These are phyloP conservation scores for Tulasnella sp. DNA, from an alignment of 768 basidiomycete genomes.

Conservation along the genomic window DNA sequence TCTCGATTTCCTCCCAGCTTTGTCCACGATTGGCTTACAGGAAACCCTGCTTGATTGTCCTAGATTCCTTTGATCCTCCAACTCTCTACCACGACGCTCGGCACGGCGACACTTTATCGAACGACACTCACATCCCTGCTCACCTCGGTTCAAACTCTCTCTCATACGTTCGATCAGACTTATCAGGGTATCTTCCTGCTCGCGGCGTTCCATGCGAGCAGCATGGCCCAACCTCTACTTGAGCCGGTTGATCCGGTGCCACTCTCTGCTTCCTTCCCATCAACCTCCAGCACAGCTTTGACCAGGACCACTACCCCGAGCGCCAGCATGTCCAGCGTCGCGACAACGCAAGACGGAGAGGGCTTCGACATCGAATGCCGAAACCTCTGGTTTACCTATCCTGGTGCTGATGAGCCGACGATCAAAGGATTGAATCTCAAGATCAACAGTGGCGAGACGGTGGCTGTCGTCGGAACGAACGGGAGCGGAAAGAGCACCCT, in stretches of 20 bases:
- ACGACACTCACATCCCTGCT: conserved; percentile 65
- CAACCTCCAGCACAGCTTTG: no score
- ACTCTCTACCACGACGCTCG: conserved; percentile 61
- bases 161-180: conserved; percentile 58
- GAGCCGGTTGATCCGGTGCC: conserved; percentile 39
- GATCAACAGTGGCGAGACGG: conserved; percentile 62
- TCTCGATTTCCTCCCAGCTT: not conserved
- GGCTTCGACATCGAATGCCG: conserved; percentile 54
- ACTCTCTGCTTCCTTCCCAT: not conserved
- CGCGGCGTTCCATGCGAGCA: conserved; percentile 75
- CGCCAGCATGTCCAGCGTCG: not conserved
- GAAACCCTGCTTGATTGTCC: not conserved
- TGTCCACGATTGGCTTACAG: not conserved
- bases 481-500: conserved; percentile 61
- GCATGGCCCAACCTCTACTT: conserved; percentile 55
- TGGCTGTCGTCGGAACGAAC: conserved; percentile 61
- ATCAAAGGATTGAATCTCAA: conserved; percentile 59
- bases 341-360: conserved; percentile 14
- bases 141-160: conserved; percentile 49
- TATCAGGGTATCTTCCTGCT: conserved; percentile 80
- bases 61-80: conserved; percentile 49
- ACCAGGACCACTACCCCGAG: no score
- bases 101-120: conserved; percentile 73
- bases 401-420: conserved; percentile 56
- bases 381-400: conserved; percentile 67